phyloP scores from a whole-genome alignment of 176 grass and related monocot species.

The Phoenix roebelenii region DNA sequence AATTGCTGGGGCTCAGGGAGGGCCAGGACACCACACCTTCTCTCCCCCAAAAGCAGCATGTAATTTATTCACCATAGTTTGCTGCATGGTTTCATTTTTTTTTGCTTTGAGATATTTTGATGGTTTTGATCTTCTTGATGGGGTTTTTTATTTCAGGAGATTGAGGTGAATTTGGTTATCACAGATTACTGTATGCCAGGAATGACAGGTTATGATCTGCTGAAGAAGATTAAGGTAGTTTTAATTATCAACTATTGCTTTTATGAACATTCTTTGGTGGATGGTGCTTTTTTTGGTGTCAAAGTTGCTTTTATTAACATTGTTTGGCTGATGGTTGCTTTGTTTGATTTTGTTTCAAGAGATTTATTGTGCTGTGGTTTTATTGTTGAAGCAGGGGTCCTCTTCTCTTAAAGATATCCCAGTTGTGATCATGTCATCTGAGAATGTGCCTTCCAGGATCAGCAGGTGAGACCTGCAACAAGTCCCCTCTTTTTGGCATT shows the following conservation, averaged over 20 bases:
- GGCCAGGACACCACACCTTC: slow-evolving; percentile 18
- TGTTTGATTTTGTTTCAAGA: neutral
- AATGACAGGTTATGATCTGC: slow-evolving; percentile 93
- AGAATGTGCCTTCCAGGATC: slow-evolving; percentile 95
- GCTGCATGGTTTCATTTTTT: slow-evolving; percentile 1
- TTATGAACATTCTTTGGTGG: neutral
- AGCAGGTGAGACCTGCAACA: slow-evolving; percentile 39
- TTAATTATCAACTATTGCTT: neutral
- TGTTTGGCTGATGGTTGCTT: neutral
- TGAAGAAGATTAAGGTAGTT: slow-evolving; percentile 77
- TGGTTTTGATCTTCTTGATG: neutral
- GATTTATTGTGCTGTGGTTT: too few species aligned
- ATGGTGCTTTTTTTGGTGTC: neutral
- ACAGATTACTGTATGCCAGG: slow-evolving; percentile 96
- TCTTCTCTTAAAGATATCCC: slow-evolving; percentile 93
- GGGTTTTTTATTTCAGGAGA: slow-evolving; percentile 36
- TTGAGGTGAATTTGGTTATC: slow-evolving; percentile 89
- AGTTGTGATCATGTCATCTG: slow-evolving; percentile 97
- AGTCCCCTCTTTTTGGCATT: too few species aligned
- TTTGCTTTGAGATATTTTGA: neutral
- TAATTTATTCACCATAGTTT: slow-evolving; percentile 6
- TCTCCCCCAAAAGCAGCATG: slow-evolving; percentile 43
- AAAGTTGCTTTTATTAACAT: neutral
- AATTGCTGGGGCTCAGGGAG: slow-evolving; percentile 62
- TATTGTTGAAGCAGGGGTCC: slow-evolving; percentile 41